Evolutionary conservation across 192 early-diverging fungal genomes (phyloP).

Genomic region (Umbelopsis isabellina): DNA sequence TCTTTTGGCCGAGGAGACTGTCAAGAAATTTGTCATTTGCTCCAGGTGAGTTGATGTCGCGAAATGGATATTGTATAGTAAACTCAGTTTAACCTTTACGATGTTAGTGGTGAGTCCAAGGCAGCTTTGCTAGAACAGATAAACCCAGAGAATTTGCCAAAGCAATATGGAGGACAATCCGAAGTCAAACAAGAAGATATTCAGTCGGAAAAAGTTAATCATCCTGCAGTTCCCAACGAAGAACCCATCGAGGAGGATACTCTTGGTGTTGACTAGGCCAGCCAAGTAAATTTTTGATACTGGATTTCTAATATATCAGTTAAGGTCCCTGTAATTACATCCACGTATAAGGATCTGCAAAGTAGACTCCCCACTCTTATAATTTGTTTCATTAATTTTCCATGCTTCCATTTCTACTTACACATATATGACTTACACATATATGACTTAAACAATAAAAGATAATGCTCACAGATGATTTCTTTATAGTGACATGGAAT

Average conservation of each 20-base stretch:
- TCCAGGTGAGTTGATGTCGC: constrained; percentile 37
- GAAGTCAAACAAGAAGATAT: background rate
- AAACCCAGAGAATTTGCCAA: constrained; percentile 41
- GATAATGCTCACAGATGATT: too few relatives aligned
- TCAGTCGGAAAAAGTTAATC: background rate
- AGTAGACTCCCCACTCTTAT: too few relatives aligned
- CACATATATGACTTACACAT: too few relatives aligned
- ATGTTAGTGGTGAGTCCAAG: constrained; percentile 25
- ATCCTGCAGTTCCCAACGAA: background rate
- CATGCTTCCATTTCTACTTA: too few relatives aligned
- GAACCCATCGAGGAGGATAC: background rate
- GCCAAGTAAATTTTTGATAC: background rate
- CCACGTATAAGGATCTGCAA: too few relatives aligned
- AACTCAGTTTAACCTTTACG: too few relatives aligned
- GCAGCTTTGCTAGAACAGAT: constrained; percentile 44
- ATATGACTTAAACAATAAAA: too few relatives aligned
- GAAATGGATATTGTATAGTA: background rate
- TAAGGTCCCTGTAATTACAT: too few relatives aligned
- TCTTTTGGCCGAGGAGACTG: constrained; percentile 61
- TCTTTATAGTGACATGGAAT: too few relatives aligned
- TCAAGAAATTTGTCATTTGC: constrained; percentile 63
- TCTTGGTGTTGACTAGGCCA: background rate
- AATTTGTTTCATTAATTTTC: too few relatives aligned
- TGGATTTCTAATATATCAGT: background rate
- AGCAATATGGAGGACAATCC: constrained; percentile 30